Conservation (phyloP, 306 rosid genomes). For the Cercis canadensis region DNA sequence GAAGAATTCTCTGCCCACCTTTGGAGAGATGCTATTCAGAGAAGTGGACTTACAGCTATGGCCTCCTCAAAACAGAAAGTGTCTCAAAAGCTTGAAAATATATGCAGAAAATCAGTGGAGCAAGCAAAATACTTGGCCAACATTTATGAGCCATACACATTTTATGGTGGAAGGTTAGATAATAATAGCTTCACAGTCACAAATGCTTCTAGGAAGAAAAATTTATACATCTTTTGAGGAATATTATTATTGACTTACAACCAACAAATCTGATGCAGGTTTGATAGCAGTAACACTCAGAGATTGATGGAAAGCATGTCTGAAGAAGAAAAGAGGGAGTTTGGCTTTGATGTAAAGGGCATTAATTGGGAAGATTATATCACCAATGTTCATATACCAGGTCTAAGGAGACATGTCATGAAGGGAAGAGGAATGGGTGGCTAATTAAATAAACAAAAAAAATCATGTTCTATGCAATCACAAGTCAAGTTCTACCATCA, state of each 20-base stretch:
- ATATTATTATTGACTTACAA: constrained; percentile 18
- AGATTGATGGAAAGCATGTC: constrained; percentile 77
- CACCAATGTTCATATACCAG: constrained; percentile 86
- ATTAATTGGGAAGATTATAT: constrained; percentile 90
- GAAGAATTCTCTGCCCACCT: constrained; percentile 86
- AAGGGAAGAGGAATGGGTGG: constrained; percentile 74
- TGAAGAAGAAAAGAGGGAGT: constrained; percentile 78
- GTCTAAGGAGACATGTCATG: constrained; percentile 86
- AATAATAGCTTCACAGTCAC: constrained; percentile 6
- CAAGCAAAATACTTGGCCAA: constrained; percentile 90
- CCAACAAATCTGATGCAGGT: constrained; percentile 54
- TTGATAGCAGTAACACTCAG: constrained; percentile 83
- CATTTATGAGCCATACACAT: constrained; percentile 87
- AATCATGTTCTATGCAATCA: constrained; percentile 30
- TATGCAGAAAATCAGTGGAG: constrained; percentile 84
- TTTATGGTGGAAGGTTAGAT: constrained; percentile 91
- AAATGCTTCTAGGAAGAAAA: no score
- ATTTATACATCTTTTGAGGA: no score
- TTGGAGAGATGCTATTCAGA: constrained; percentile 72
- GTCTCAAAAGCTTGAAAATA: constrained; percentile 68
- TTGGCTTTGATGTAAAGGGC: constrained; percentile 80
- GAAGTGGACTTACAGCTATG: constrained; percentile 59
- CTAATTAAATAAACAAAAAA: constrained; percentile 29
- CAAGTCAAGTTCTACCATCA: constrained; percentile 34
- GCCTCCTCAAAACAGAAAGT: constrained; percentile 56